Evolutionary conservation across 1,284 basidiomycete species (phyloP).

Genomic region (Fomitopsis palustris): DNA sequence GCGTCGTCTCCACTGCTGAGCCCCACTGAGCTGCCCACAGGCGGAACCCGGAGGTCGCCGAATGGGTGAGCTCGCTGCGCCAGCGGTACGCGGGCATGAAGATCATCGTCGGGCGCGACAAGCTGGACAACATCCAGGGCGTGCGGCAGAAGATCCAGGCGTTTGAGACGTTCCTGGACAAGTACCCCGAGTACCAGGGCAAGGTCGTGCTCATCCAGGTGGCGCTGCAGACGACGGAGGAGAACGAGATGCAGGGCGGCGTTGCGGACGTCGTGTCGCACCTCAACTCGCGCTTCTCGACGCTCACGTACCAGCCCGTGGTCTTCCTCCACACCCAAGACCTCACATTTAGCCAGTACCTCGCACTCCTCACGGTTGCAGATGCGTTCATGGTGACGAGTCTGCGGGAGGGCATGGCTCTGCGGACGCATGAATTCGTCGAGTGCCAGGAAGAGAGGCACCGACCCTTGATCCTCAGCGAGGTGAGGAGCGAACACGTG

Average conservation of each 20-base stretch:
- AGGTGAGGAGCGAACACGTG: constrained; percentile 37
- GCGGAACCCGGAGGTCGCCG: constrained; percentile 73
- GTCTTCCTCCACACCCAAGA: constrained; percentile 88
- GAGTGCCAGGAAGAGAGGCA: constrained; percentile 73
- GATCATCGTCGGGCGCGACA: constrained; percentile 84
- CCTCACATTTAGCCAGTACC: constrained; percentile 82
- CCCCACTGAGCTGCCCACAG: constrained; percentile 29
- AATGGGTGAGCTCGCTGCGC: constrained; percentile 75
- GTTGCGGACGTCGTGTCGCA: constrained; percentile 77
- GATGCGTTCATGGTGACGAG: constrained; percentile 88
- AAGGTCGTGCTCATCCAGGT: constrained; percentile 86
- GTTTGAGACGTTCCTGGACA: constrained; percentile 82
- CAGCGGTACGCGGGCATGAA: constrained; percentile 84
- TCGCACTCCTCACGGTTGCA: constrained; percentile 78
- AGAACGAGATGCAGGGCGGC: constrained; percentile 71
- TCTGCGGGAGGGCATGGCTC: constrained; percentile 85
- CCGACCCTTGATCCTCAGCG: constrained; percentile 74
- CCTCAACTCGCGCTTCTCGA: constrained; percentile 81
- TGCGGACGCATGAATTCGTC: constrained; percentile 80
- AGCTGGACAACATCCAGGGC: constrained; percentile 85
- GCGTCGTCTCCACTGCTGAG: background rate
- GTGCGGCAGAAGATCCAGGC: constrained; percentile 81
- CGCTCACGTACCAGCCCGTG: constrained; percentile 83
- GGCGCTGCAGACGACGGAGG: constrained; percentile 78
- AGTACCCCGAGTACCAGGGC: constrained; percentile 74